A percentile compares a stretch with the other conserved stretches of the same genome.
phyloP scores from a whole-genome alignment of 805 yeast genomes.

The Scheffersomyces ergatensis region DNA sequence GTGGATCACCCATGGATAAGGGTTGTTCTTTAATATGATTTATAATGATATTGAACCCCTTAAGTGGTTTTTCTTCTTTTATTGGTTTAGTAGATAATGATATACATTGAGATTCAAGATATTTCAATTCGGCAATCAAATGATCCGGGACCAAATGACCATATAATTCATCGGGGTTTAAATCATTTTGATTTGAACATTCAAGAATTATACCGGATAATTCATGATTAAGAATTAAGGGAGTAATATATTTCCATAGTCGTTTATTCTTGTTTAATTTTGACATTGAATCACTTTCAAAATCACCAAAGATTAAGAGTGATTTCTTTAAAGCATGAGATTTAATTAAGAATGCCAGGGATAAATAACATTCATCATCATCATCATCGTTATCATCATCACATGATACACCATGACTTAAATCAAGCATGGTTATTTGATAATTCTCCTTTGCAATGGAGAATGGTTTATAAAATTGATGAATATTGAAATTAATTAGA shows the following conservation, averaged over 20 bases:
- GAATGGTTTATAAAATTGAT: constrained; percentile 11
- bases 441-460: constrained; percentile 17
- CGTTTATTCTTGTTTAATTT: constrained; percentile 27
- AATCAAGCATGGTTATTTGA: constrained; percentile 26
- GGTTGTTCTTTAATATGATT: constrained; percentile 46
- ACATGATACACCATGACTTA: constrained; percentile 29
- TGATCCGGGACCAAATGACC: constrained; percentile 79
- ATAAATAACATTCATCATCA: constrained; percentile 24
- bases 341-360: constrained; percentile 61
- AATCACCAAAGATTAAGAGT: constrained; percentile 76
- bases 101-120: constrained; percentile 16
- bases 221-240: constrained; percentile 31
- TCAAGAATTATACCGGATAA: constrained; percentile 68
- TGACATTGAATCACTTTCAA: constrained; percentile 64
- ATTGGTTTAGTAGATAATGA: too few species aligned
- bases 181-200: constrained; percentile 55
- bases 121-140: constrained; percentile 54
- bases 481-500: constrained; percentile 17
- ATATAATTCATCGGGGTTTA: constrained; percentile 49
- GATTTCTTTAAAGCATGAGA: constrained; percentile 28
- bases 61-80: constrained; percentile 29
- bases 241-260: constrained; percentile 61
- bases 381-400: background rate
- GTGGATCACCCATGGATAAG: constrained; percentile 47
- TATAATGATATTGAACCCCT: constrained; percentile 46